phyloP scores from a whole-genome alignment of 495 filamentous ascomycete species.

The Ascobolus immersus region DNA sequence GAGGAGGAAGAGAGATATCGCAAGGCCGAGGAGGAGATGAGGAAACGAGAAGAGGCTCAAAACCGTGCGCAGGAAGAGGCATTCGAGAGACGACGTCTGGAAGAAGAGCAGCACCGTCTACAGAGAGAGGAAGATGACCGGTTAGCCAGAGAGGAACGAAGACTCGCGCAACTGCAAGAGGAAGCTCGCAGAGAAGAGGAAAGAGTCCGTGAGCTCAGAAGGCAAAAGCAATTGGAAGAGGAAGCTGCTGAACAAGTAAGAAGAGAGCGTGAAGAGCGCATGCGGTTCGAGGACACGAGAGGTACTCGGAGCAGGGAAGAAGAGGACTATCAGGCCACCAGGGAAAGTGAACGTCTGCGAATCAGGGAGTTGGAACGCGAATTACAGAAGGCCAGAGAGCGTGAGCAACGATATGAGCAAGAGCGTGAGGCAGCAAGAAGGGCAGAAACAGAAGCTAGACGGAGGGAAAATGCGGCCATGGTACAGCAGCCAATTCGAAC shows the following conservation, averaged over 20 bases:
- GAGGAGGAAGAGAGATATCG: slow-evolving; percentile 36
- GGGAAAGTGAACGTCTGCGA: slow-evolving; percentile 27
- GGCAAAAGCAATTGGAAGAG: not conserved
- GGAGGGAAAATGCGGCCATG: slow-evolving; percentile 24
- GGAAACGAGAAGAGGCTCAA: slow-evolving; percentile 59
- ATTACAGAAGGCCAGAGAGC: slow-evolving; percentile 58
- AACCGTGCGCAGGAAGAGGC: slow-evolving; percentile 71
- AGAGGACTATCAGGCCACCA: slow-evolving; percentile 9
- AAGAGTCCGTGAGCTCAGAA: no score
- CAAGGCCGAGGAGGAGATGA: slow-evolving; percentile 61
- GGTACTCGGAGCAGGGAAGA: slow-evolving; percentile 7
- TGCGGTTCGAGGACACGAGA: slow-evolving; percentile 8
- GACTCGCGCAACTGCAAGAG: slow-evolving; percentile 29
- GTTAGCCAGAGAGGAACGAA: slow-evolving; percentile 33
- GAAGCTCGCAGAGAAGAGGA: slow-evolving; percentile 50
- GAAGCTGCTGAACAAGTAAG: not conserved
- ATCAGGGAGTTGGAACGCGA: slow-evolving; percentile 67
- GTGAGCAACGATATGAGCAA: slow-evolving; percentile 59
- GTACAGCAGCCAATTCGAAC: slow-evolving; percentile 12
- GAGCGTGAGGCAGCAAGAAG: slow-evolving; percentile 40
- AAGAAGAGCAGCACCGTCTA: slow-evolving; percentile 37
- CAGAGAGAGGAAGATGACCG: slow-evolving; percentile 33
- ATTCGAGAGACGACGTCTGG: slow-evolving; percentile 25
- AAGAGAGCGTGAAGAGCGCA: not conserved
- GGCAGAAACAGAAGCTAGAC: slow-evolving; percentile 22